A percentile compares a stretch with the other conserved stretches of the same genome.
Conservation (phyloP, 1,284 basidiomycete species). For the Rhodotorula sp. region DNA sequence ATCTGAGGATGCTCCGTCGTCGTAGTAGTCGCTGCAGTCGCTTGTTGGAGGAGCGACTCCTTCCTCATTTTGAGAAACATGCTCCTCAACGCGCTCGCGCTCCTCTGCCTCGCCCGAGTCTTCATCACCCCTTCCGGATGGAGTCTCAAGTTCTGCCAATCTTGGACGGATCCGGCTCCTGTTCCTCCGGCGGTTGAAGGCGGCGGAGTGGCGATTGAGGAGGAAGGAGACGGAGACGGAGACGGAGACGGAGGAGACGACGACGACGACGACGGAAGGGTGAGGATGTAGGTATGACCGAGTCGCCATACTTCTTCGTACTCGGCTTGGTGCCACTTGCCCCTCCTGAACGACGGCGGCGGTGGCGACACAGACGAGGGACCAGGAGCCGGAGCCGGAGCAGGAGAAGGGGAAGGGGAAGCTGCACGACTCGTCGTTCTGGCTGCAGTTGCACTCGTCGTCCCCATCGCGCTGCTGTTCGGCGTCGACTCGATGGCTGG, state of each 20-base stretch:
- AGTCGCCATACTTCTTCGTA: neutral
- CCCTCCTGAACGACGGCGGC: neutral
- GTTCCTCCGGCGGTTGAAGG: neutral
- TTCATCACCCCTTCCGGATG: neutral
- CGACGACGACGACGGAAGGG: too few relatives aligned
- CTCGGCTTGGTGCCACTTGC: constrained; percentile 4
- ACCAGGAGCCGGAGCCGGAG: neutral
- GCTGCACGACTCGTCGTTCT: neutral
- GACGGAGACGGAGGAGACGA: too few relatives aligned
- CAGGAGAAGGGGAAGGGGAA: neutral
- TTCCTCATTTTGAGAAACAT: neutral
- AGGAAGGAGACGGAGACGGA: too few relatives aligned
- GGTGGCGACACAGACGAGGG: neutral
- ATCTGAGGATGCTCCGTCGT: neutral
- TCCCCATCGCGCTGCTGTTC: too few relatives aligned
- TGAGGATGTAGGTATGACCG: neutral
- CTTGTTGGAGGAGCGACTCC: neutral
- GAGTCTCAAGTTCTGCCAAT: neutral
- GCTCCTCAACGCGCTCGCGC: neutral
- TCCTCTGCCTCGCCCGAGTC: neutral
- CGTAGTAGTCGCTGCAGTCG: neutral
- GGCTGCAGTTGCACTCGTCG: too few relatives aligned
- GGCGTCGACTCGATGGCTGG: too few relatives aligned
- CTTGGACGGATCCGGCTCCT: neutral
- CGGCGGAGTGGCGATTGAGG: neutral